phyloP scores from a whole-genome alignment of 2,329 filamentous ascomycete genomes.

The Zopfia rhizophila region DNA sequence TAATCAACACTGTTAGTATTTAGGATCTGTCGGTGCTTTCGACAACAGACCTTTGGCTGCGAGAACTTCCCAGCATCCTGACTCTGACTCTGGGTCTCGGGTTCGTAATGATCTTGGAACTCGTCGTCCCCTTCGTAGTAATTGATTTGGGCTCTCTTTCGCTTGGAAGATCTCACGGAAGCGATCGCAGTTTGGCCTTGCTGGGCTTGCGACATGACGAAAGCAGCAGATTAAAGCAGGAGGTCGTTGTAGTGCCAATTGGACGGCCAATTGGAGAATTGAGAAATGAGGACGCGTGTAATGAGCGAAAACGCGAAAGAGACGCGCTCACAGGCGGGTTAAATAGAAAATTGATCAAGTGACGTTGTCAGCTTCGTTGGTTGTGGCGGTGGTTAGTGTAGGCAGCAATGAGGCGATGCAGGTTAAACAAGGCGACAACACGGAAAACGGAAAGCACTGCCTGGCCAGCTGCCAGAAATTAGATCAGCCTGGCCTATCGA shows the following conservation, averaged over 20 bases:
- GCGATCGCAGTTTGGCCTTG: constrained; percentile 20
- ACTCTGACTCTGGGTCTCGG: too few relatives aligned
- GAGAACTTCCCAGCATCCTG: constrained; percentile 28
- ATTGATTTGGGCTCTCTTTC: constrained; percentile 45
- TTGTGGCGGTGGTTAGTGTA: constrained; percentile 38
- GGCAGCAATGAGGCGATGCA: constrained; percentile 41
- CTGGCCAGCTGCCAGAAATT: constrained; percentile 5
- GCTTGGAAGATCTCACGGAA: constrained; percentile 42
- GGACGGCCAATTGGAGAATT: not conserved
- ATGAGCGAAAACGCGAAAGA: constrained; percentile 32
- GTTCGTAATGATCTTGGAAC: constrained; percentile 27
- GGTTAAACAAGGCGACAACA: constrained; percentile 43
- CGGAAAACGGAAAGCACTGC: constrained; percentile 13
- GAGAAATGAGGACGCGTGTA: constrained; percentile 17
- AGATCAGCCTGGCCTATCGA: too few relatives aligned
- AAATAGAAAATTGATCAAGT: constrained; percentile 27
- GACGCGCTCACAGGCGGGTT: constrained; percentile 35
- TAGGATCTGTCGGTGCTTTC: not conserved
- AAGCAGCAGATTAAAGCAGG: not conserved
- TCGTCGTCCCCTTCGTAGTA: constrained; percentile 40
- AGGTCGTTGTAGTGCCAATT: not conserved
- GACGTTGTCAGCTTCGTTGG: constrained; percentile 23
- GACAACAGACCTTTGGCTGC: constrained; percentile 34
- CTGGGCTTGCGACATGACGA: constrained; percentile 29
- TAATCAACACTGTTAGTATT: constrained; percentile 21